phyloP scores from a whole-genome alignment of 176 grass and related monocot species.

The Carex parvula region DNA sequence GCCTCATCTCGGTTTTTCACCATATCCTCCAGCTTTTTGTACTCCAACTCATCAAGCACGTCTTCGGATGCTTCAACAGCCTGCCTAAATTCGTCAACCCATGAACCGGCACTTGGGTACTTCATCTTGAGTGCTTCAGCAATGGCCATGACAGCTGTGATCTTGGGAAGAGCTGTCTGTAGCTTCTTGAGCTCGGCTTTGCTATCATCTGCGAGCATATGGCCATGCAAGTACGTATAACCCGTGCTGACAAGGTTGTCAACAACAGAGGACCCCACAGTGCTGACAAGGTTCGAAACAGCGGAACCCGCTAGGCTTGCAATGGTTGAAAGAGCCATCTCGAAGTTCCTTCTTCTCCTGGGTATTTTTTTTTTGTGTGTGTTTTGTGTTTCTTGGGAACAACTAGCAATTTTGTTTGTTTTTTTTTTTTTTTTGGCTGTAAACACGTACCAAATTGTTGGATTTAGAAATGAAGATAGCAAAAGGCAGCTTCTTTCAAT shows the following conservation, averaged over 20 bases:
- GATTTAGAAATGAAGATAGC: background rate
- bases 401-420: background rate
- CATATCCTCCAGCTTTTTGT: background rate
- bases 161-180: background rate
- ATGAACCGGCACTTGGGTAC: background rate
- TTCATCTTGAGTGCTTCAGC: background rate
- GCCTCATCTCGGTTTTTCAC: background rate
- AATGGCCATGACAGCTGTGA: background rate
- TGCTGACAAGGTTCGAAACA: background rate
- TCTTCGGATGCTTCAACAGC: constrained; percentile 27
- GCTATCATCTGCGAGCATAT: background rate
- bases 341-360: no score
- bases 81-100: constrained; percentile 1
- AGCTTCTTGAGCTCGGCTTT: background rate
- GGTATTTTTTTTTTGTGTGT: background rate
- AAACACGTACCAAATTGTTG: background rate
- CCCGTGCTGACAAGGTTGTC: background rate
- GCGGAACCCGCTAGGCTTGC: background rate
- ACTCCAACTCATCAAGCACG: background rate
- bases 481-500: background rate
- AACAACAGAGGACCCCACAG: background rate
- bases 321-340: background rate
- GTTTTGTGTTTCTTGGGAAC: background rate
- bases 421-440: background rate
- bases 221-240: no score